phyloP scores from a whole-genome alignment of 2,329 filamentous ascomycete genomes.

The Karstenula rhodostoma region DNA sequence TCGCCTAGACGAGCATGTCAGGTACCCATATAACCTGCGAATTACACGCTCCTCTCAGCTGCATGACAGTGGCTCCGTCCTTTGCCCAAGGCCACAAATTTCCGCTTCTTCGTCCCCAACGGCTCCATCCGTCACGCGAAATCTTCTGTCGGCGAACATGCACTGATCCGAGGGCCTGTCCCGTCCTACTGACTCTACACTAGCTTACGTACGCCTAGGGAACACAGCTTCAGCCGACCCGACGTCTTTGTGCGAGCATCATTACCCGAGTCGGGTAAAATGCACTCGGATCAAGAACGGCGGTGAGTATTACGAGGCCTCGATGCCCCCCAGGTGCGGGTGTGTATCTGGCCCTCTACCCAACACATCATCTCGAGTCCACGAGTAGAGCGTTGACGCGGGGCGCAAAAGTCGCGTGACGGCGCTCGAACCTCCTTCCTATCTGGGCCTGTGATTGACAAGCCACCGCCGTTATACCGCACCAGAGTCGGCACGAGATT shows the following conservation, averaged over 20 bases:
- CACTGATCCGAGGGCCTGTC: conserved; percentile 12
- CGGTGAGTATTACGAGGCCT: conserved; percentile 14
- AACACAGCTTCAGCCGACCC: conserved; percentile 14
- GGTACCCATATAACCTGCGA: conserved; percentile 12
- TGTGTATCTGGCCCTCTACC: neutral
- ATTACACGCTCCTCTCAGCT: neutral
- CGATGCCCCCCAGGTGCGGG: neutral
- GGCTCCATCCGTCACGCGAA: neutral
- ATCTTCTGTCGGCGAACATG: neutral
- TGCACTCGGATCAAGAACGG: conserved; percentile 1
- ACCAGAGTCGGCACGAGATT: conserved; percentile 13
- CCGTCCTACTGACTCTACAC: conserved; percentile 18
- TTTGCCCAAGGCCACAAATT: neutral
- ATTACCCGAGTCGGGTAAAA: conserved; percentile 17
- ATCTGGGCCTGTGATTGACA: conserved; percentile 17
- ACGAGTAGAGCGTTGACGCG: conserved; percentile 7
- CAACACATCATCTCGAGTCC: conserved; percentile 9
- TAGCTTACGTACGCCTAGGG: conserved; percentile 18
- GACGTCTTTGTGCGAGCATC: conserved; percentile 11
- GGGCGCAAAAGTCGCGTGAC: neutral
- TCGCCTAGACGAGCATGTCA: conserved; percentile 13
- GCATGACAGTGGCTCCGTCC: conserved; percentile 3
- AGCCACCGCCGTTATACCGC: conserved; percentile 21
- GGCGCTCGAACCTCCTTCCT: conserved; percentile 20
- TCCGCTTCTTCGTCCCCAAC: conserved; percentile 6